These are phyloP conservation scores for Mycosarcoma maydis DNA, from an alignment of 1,284 basidiomycete species.

Conservation along the genomic window DNA sequence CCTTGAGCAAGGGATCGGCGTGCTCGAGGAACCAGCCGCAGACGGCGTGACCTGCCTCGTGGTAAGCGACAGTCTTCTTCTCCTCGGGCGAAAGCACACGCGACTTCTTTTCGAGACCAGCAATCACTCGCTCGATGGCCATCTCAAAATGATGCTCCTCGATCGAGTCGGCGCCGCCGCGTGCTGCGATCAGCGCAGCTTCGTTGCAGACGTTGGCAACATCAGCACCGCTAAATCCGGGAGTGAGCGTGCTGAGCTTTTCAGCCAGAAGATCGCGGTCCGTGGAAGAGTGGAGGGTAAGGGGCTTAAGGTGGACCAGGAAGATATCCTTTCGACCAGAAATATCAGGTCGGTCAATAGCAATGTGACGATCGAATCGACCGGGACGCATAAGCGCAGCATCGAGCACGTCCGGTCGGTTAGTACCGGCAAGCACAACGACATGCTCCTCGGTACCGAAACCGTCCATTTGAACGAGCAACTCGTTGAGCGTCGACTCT, in stretches of 20 bases:
- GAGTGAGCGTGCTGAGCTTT: constrained; percentile 93
- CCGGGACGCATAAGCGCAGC: constrained; percentile 94
- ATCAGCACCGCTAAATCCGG: constrained; percentile 97
- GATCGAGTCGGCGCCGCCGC: constrained; percentile 81
- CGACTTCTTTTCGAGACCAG: constrained; percentile 94
- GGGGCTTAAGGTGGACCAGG: constrained; percentile 87
- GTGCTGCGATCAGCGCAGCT: constrained; percentile 92
- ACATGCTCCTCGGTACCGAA: constrained; percentile 96
- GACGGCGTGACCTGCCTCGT: constrained; percentile 98
- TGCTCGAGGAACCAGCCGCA: constrained; percentile 98
- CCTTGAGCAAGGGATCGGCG: constrained; percentile 95
- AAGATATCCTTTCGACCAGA: constrained; percentile 93
- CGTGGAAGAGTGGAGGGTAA: constrained; percentile 69
- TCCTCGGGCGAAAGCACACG: constrained; percentile 91
- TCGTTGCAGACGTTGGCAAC: constrained; percentile 99
- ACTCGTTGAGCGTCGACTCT: constrained; percentile 96
- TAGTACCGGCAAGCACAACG: constrained; percentile 95
- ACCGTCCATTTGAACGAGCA: constrained; percentile 99
- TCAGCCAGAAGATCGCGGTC: constrained; percentile 68
- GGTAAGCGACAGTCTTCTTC: constrained; percentile 98
- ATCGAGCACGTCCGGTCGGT: constrained; percentile 94
- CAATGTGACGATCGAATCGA: constrained; percentile 95
- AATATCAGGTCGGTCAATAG: constrained; percentile 94
- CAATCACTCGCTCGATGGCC: constrained; percentile 97
- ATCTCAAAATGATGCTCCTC: constrained; percentile 90